Evolutionary conservation across 2,329 filamentous ascomycete species (phyloP).

Genomic region (Herpotrichia juniperi): DNA sequence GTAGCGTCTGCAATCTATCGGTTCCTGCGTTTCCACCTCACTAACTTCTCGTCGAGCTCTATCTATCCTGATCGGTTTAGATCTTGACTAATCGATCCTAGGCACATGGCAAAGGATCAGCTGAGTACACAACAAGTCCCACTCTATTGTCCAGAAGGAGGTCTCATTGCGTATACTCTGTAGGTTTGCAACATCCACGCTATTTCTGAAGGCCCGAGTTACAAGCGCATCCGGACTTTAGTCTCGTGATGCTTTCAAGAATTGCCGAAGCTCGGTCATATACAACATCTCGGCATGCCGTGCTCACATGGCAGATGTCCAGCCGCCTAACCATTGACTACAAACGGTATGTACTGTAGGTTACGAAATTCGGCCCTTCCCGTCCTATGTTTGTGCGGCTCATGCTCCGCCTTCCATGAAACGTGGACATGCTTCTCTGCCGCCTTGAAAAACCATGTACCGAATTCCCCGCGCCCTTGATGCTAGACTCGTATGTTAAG

Average conservation of each 20-base stretch:
- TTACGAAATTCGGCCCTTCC: conserved; percentile 1
- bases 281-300: background rate
- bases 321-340: too few relatives aligned
- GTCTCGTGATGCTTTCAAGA: background rate
- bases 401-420: background rate
- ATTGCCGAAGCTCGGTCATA: background rate
- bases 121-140: background rate
- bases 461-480: conserved; percentile 4
- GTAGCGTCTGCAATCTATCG: background rate
- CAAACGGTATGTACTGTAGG: too few relatives aligned
- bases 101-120: too few relatives aligned
- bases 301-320: background rate
- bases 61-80: background rate
- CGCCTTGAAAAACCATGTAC: background rate
- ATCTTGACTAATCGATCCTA: background rate
- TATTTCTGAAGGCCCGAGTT: too few relatives aligned
- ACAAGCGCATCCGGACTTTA: too few relatives aligned
- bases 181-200: too few relatives aligned
- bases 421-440: background rate
- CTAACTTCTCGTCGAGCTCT: background rate
- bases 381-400: background rate
- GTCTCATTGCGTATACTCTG: too few relatives aligned
- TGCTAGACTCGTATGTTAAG: background rate
- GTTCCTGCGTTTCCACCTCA: background rate
- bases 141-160: background rate